A percentile compares a stretch with the other conserved stretches of the same genome.
These are phyloP conservation scores for Psilocybe subaeruginosa DNA, from an alignment of 768 basidiomycete genomes.

Conservation along the genomic window DNA sequence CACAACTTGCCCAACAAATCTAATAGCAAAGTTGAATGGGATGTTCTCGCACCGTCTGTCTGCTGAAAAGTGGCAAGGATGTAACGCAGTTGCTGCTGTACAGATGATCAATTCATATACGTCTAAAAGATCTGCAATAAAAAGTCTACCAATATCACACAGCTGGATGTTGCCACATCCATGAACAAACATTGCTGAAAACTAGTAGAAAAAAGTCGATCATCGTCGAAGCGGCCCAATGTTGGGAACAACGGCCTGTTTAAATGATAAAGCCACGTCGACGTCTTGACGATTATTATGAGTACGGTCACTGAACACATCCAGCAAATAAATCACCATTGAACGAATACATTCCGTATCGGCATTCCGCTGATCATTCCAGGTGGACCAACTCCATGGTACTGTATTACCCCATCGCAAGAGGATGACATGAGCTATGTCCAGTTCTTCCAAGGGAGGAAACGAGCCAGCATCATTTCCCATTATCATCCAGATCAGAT, in stretches of 20 bases:
- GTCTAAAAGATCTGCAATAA: background rate
- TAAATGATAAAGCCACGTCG: constrained; percentile 54
- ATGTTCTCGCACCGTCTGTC: background rate
- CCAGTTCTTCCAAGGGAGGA: constrained; percentile 18
- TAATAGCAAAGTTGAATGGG: constrained; percentile 12
- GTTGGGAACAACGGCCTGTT: constrained; percentile 19
- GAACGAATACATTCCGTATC: constrained; percentile 50
- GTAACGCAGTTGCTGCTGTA: constrained; percentile 2
- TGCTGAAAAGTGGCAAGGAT: background rate
- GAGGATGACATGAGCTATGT: constrained; percentile 48
- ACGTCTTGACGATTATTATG: constrained; percentile 39
- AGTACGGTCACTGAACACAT: background rate
- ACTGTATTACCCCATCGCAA: constrained; percentile 59
- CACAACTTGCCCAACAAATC: constrained; percentile 31
- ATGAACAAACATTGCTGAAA: constrained; percentile 12
- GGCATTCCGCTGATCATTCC: constrained; percentile 55
- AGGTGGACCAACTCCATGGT: constrained; percentile 68
- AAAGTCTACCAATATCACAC: constrained; percentile 15
- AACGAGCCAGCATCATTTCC: constrained; percentile 22
- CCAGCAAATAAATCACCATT: constrained; percentile 39
- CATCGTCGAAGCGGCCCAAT: background rate
- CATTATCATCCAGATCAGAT: constrained; percentile 45
- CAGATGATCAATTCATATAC: background rate
- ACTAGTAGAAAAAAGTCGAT: background rate
- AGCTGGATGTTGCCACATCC: constrained; percentile 18